These are phyloP conservation scores for Zygosaccharomyces rouxii DNA, from an alignment of 805 yeast species.

Conservation along the genomic window DNA sequence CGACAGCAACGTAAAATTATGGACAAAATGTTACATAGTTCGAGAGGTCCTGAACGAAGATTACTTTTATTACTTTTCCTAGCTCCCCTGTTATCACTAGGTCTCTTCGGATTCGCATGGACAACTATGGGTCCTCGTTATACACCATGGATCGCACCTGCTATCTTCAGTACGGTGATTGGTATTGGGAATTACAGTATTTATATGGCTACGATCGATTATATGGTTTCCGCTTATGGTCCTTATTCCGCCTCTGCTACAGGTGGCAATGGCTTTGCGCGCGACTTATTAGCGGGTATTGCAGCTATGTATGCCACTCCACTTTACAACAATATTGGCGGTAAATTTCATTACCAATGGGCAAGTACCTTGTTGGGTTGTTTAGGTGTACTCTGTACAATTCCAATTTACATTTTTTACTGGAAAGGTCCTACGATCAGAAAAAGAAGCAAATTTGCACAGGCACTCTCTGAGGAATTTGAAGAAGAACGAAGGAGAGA, in stretches of 20 bases:
- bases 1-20: background rate
- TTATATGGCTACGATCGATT: conserved; percentile 9
- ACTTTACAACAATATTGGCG: conserved; percentile 7
- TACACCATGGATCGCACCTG: conserved; percentile 11
- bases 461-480: conserved; percentile 4
- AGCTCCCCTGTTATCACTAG: conserved; percentile 7
- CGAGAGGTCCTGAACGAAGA: conserved; percentile 10
- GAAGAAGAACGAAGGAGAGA: conserved; percentile 5
- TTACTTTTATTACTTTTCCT: conserved; percentile 4
- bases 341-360: conserved; percentile 10
- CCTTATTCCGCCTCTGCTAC: conserved; percentile 10
- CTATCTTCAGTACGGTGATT: conserved; percentile 8
- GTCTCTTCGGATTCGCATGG: conserved; percentile 11
- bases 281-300: conserved; percentile 9
- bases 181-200: conserved; percentile 10
- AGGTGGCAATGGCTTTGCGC: conserved; percentile 10
- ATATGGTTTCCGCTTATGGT: conserved; percentile 11
- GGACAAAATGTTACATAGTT: conserved; percentile 4
- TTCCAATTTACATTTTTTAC: conserved; percentile 8
- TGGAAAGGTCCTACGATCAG: conserved; percentile 8
- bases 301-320: conserved; percentile 12
- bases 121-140: conserved; percentile 9
- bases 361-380: conserved; percentile 10
- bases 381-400: conserved; percentile 8
- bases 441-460: conserved; percentile 7